phyloP scores from a whole-genome alignment of 768 basidiomycete species.

The Daedalea quercina region DNA sequence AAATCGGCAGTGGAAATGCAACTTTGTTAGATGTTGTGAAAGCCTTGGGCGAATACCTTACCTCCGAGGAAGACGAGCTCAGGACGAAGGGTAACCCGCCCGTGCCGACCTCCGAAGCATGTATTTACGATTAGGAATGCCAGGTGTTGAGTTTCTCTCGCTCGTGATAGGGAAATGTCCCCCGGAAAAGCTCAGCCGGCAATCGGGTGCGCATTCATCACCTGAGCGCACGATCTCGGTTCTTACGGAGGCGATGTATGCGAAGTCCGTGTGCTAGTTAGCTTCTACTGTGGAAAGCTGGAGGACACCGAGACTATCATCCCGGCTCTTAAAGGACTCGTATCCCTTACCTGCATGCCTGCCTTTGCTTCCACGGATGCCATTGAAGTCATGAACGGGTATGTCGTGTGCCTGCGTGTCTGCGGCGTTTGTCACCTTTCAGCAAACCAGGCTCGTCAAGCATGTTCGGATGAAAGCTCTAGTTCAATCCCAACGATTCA shows the following conservation, averaged over 20 bases:
- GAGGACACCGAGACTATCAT: conserved; percentile 82
- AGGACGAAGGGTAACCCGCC: conserved; percentile 64
- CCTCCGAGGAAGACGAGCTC: conserved; percentile 73
- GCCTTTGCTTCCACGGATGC: conserved; percentile 62
- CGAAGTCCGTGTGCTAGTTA: conserved; percentile 72
- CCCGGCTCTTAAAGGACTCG: conserved; percentile 73
- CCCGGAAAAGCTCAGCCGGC: conserved; percentile 59
- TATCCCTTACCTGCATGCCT: conserved; percentile 54
- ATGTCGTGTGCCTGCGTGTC: conserved; percentile 47
- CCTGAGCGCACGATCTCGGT: neutral
- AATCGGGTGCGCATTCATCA: conserved; percentile 56
- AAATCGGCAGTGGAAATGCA: conserved; percentile 44
- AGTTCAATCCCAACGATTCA: conserved; percentile 75
- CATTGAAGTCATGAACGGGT: conserved; percentile 51
- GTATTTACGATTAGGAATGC: neutral
- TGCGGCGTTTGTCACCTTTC: neutral
- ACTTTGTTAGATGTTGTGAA: conserved; percentile 78
- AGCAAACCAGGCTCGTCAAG: conserved; percentile 50
- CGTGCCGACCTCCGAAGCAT: neutral
- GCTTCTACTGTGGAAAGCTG: conserved; percentile 82
- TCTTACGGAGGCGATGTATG: conserved; percentile 9
- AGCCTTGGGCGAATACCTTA: conserved; percentile 81
- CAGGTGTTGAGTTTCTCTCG: conserved; percentile 84
- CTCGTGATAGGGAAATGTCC: conserved; percentile 59
- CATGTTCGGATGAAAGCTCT: conserved; percentile 79